Evolutionary conservation across 1,139 yeast genomes (phyloP), one percentile per base, ranked within the genome.

Genomic region (Hansenula sp.): DNA sequence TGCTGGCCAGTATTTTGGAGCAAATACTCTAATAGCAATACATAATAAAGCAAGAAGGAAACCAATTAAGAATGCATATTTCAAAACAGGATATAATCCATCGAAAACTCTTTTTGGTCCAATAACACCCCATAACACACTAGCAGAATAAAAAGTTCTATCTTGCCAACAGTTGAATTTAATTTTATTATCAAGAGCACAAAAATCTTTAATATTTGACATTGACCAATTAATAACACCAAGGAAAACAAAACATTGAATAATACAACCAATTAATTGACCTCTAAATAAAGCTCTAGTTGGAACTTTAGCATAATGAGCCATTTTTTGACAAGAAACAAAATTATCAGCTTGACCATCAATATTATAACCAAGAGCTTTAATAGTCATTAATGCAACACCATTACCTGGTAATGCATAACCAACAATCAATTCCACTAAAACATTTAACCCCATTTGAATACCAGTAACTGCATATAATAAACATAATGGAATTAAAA

Each of bases 321-420:
- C 84, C 65, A 71, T 55, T 56, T 80, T 80, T 59, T 76, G 77
- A 51, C 76, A 75, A 6, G 73, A 56, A 37, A 77, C 65, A 59
- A 72, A 79, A 53, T 66, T 68, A 39, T 76, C 77, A n/a, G 84
- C 82, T 59, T 79, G 85, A 3, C 74, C 75, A 58, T 73, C 76
- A 47, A 77, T 76, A 54, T 77, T 78, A 51, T 71, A 71, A 22
- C 84, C 85, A 45, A 69, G 68, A 1, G 81, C 77, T 54, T 79
- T 79, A 47, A 78, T 62, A 27, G 75, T 69, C 71, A 74, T 78
- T 47, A 78, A 60, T 2, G 85, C 85, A 37, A 69, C 62, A 33
- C 81, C 82, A 42, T 79, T 77, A 37, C 83, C 83, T 25, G 83
- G 85, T 28, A 79, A 48, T 3, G 82, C 80, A 50, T 77, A 77